These are phyloP conservation scores for Curvularia verruculosa DNA, from an alignment of 2,329 filamentous ascomycete genomes.

Conservation along the genomic window DNA sequence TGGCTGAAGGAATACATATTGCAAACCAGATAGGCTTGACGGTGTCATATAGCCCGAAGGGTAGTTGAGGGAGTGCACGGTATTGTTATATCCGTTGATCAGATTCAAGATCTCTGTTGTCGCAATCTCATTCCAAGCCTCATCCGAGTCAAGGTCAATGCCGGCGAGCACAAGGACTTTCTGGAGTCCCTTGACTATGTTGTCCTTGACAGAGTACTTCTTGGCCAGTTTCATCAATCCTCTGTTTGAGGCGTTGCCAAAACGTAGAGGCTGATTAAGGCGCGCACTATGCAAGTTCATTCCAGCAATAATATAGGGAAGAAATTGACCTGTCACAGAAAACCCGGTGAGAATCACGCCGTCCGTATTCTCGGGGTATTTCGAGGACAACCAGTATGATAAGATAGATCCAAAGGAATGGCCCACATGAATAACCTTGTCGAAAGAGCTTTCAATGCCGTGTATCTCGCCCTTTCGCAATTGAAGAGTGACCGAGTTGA, in stretches of 20 bases:
- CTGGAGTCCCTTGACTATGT: conserved; percentile 27
- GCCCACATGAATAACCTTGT: conserved; percentile 64
- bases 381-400: conserved; percentile 61
- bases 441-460: conserved; percentile 47
- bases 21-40: conserved; percentile 55
- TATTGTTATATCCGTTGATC: conserved; percentile 41
- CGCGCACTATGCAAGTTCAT: conserved; percentile 57
- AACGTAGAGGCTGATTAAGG: conserved; percentile 50
- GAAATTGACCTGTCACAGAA: conserved; percentile 56
- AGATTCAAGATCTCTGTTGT: conserved; percentile 41
- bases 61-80: conserved; percentile 31
- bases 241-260: conserved; percentile 39
- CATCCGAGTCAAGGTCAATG: conserved; percentile 19
- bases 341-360: conserved; percentile 68
- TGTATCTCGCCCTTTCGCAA: conserved; percentile 57
- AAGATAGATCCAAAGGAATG: conserved; percentile 69
- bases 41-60: conserved; percentile 61
- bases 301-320: conserved; percentile 52
- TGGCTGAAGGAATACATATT: conserved; percentile 58
- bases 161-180: conserved; percentile 23
- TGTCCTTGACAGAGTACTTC: conserved; percentile 18
- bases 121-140: conserved; percentile 37
- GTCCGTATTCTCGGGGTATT: conserved; percentile 61
- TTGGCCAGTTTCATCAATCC: conserved; percentile 15
- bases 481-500: conserved; percentile 59